Base-by-base conservation (phyloP, 2,329 filamentous ascomycete genomes). In the Shiraia bambusicola region DNA sequence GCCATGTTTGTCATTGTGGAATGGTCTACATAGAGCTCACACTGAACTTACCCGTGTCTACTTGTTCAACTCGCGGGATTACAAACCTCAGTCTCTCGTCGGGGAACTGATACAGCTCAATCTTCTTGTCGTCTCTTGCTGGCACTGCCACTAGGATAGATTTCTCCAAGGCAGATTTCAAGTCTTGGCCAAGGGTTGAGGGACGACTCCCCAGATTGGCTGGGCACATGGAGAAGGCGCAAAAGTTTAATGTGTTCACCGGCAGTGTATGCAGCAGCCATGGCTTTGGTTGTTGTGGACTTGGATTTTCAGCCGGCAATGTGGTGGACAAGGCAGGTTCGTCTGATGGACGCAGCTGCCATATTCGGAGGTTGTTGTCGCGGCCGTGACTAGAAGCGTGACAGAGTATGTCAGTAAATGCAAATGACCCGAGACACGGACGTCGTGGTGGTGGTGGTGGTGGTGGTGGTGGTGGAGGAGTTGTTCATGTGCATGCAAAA, bases 231-330 rank as follows among this genome's bases (percentile, higher is more conserved):
- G 86, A 78, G 65, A 95, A 95, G 2, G 86, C 79, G 65, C 93
- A 98, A 65, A 97, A 98, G 63, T 97, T 98, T 72, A 97, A 80
- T 1, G 92, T 89, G 61, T 96, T 96, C 30, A 97, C 89, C 4
- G 87, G 77, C 4, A 98, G 72, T 3, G 87, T 79, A 67, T 95
- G 81, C 15, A 95, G 69, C n/a, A 96, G 73, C 89, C 88, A 95
- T 22, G 93, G 93, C 57, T 84, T 78, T 13, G 77, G 79, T 22
- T 63, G 50, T 72, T 78, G 35, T 66, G 67, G 32, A 67, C 70
- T 19, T 65, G 67, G 2, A 64, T 72, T 33, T 47, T 94, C 88
- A 24, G 92, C 78, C 0, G 92, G 92, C 10, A 94, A 72, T 7
- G 72, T 73, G 25, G 77, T 84, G 56, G 84, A 87, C 50, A 95